Conservation (phyloP, 768 basidiomycete species). For the Pleurotus pulmonarius region DNA sequence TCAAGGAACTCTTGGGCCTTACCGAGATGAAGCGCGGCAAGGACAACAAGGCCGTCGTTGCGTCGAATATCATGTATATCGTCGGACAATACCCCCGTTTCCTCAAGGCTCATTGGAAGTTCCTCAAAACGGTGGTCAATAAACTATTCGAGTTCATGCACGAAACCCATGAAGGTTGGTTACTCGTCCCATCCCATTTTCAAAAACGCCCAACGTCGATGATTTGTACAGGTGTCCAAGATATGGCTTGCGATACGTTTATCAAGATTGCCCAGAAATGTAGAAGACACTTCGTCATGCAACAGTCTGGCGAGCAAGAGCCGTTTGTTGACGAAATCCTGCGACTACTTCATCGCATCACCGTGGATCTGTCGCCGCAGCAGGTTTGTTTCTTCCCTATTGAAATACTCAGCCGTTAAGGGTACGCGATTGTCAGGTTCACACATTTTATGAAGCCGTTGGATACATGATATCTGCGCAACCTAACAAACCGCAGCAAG, state of each 20-base stretch:
- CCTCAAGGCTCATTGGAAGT: constrained; percentile 99
- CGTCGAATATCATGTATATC: constrained; percentile 96
- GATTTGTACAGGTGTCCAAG: constrained; percentile 77
- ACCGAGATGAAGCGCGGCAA: constrained; percentile 99
- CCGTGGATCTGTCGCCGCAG: constrained; percentile 89
- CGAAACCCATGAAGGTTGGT: constrained; percentile 92
- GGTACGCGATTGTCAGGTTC: constrained; percentile 48
- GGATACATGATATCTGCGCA: constrained; percentile 99
- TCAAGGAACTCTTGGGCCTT: constrained; percentile 95
- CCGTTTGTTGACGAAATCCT: constrained; percentile 98
- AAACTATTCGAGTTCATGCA: constrained; percentile 99
- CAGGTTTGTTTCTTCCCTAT: constrained; percentile 42
- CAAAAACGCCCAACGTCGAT: constrained; percentile 1
- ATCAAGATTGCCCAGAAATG: constrained; percentile 99
- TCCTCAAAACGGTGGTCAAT: constrained; percentile 99
- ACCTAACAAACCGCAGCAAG: constrained; percentile 95
- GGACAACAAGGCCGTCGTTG: constrained; percentile 99
- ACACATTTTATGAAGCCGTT: constrained; percentile 98
- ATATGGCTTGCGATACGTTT: constrained; percentile 99
- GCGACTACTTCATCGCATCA: constrained; percentile 86
- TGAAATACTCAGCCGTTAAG: background rate
- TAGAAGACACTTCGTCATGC: constrained; percentile 96
- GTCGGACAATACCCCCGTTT: constrained; percentile 99
- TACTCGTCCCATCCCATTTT: background rate
- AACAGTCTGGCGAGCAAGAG: constrained; percentile 94